These are phyloP conservation scores for Erigeron canadensis DNA, from an alignment of 129 eudicot genomes.

Conservation along the genomic window DNA sequence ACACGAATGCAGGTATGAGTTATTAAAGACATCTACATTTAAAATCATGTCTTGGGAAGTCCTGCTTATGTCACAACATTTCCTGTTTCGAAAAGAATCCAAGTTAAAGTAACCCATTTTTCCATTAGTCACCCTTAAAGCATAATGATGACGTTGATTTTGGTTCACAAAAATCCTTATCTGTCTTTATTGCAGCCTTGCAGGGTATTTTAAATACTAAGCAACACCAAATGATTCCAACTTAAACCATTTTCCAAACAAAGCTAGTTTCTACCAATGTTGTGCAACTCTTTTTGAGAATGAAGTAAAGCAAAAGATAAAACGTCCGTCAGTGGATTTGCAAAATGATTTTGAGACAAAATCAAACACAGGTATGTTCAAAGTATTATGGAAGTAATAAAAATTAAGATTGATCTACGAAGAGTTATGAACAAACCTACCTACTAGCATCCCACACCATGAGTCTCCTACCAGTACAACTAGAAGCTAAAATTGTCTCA, in stretches of 20 bases:
- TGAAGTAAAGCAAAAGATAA: neutral
- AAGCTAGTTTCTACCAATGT: neutral
- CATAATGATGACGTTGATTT: neutral
- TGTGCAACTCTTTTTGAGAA: neutral
- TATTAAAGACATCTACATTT: neutral
- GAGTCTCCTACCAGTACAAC: conserved; percentile 71
- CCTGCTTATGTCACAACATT: neutral
- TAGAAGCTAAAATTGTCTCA: conserved; percentile 78
- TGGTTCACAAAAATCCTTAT: neutral
- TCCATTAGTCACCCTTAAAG: neutral
- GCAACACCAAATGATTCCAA: neutral
- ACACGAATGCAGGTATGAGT: neutral
- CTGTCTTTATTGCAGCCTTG: neutral
- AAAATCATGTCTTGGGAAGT: neutral
- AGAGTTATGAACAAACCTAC: conserved; percentile 49
- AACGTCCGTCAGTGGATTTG: neutral
- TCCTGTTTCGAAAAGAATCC: neutral
- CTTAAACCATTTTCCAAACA: neutral
- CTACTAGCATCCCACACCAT: conserved; percentile 88
- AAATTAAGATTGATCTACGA: neutral
- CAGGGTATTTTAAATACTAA: neutral
- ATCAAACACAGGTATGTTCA: neutral
- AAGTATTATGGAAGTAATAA: neutral
- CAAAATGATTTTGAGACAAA: neutral
- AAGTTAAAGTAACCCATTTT: neutral